A percentile compares a stretch with the other conserved stretches of the same genome.
Evolutionary conservation across 106 monocot species (phyloP).

Genomic region (Dendrobium nobile): DNA sequence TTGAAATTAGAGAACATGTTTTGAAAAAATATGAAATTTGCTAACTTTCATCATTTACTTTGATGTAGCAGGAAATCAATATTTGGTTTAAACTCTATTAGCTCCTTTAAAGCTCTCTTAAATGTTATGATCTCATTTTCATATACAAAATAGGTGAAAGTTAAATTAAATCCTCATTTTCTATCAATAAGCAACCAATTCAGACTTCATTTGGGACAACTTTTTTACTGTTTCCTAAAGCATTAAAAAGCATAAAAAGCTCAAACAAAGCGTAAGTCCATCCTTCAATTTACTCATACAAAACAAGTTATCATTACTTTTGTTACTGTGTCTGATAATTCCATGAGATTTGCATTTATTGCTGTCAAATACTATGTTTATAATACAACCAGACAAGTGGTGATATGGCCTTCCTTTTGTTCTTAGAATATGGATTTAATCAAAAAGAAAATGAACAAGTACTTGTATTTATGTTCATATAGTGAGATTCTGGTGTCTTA

Average conservation of each 20-base stretch:
- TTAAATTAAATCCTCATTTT: not conserved
- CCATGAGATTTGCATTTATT: not conserved
- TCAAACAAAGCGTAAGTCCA: no score
- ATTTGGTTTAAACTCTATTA: not conserved
- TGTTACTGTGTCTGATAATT: not conserved
- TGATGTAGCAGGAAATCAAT: not conserved
- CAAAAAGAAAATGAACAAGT: not conserved
- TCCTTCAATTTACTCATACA: no score
- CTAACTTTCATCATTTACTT: not conserved
- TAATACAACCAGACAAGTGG: not conserved
- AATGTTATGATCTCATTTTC: not conserved
- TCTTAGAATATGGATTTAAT: not conserved
- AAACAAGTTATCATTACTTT: not conserved
- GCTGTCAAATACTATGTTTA: not conserved
- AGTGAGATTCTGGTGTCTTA: not conserved
- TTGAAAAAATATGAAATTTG: not conserved
- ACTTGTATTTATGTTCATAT: not conserved
- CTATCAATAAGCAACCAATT: not conserved
- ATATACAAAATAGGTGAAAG: not conserved
- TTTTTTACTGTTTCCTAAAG: no score
- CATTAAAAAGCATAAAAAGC: no score
- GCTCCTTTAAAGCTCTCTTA: not conserved
- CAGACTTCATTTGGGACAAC: not conserved
- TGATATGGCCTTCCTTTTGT: not conserved
- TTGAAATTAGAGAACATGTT: not conserved